phyloP scores from a whole-genome alignment of 768 basidiomycete species.

The Mycena filopes region DNA sequence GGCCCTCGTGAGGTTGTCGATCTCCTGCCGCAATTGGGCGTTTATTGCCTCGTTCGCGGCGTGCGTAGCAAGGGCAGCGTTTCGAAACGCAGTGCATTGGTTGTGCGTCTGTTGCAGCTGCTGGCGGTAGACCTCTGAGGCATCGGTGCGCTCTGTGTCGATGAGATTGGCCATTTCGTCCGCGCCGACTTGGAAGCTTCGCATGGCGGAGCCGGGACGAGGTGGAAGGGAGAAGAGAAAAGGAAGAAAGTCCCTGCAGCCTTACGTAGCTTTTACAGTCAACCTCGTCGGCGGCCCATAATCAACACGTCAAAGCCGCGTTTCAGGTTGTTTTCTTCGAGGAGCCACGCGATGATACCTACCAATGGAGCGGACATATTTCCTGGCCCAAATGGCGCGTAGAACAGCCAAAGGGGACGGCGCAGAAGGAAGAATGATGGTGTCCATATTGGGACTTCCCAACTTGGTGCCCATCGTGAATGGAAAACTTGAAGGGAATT shows the following conservation, averaged over 20 bases:
- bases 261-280: constrained; percentile 6
- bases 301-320: not conserved
- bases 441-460: too few relatives aligned
- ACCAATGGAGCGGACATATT: too few relatives aligned
- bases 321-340: too few relatives aligned
- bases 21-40: not conserved
- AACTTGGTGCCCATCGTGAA: too few relatives aligned
- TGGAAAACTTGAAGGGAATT: too few relatives aligned
- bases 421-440: too few relatives aligned
- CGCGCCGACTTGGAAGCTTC: constrained; percentile 13
- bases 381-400: too few relatives aligned
- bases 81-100: constrained; percentile 19
- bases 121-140: constrained; percentile 1
- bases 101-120: not conserved
- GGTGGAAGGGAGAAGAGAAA: not conserved
- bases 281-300: not conserved
- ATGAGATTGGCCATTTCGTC: constrained; percentile 17
- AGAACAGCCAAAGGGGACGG: too few relatives aligned
- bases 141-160: constrained; percentile 20
- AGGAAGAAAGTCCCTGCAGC: not conserved
- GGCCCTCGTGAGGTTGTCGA: not conserved
- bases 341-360: too few relatives aligned
- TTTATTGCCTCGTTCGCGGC: constrained; percentile 6
- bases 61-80: not conserved
- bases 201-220: not conserved